A percentile compares a stretch with the other conserved stretches of the same genome.
Evolutionary conservation across 2,329 filamentous ascomycete genomes (phyloP).

Genomic region (Paecilomyces fulvus): DNA sequence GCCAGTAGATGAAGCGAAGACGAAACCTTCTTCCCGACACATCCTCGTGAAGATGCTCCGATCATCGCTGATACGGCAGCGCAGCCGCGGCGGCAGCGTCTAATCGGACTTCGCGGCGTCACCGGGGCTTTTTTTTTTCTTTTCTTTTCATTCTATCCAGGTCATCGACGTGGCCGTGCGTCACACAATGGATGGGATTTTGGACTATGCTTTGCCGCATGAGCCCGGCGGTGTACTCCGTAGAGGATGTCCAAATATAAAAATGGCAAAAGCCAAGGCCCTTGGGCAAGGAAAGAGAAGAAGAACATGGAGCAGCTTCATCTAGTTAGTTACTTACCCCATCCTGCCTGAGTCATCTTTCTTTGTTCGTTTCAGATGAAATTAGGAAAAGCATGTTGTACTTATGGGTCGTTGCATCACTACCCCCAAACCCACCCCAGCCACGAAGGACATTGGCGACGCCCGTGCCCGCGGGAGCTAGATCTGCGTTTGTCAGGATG

Average conservation of each 20-base stretch:
- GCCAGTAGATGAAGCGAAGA: neutral
- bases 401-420: neutral
- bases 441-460: neutral
- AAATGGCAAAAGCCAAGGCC: neutral
- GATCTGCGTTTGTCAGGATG: neutral
- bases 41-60: neutral
- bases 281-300: neutral
- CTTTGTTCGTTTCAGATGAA: neutral
- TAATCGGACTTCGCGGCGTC: neutral
- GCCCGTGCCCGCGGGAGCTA: neutral
- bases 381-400: neutral
- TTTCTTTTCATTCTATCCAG: neutral
- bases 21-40: neutral
- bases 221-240: neutral
- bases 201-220: neutral
- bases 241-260: neutral
- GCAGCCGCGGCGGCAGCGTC: conserved; percentile 5
- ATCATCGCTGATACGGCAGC: neutral
- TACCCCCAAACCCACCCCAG: neutral
- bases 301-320: neutral
- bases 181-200: neutral
- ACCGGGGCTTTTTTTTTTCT: neutral
- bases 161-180: neutral
- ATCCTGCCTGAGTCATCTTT: neutral
- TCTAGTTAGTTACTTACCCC: neutral